Evolutionary conservation across 1,284 basidiomycete genomes (phyloP).

Genomic region (Ceratobasidium sp.): DNA sequence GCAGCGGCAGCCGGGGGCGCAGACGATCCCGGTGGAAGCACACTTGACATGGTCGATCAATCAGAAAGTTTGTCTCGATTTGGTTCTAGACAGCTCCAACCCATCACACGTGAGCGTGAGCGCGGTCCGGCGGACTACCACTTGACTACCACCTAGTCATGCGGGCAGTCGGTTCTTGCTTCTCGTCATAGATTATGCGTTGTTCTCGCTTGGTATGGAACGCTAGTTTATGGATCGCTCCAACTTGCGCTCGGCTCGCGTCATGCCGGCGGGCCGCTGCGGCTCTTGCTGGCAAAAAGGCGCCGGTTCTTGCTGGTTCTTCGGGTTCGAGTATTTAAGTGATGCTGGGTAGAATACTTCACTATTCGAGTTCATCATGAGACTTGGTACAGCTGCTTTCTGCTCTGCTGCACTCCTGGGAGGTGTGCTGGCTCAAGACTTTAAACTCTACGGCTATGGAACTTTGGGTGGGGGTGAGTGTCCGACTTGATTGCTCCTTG

Average conservation of each 20-base stretch:
- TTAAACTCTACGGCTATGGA: slow-evolving; percentile 30
- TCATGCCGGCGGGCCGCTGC: slow-evolving; percentile 10
- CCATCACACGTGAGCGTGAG: slow-evolving; percentile 15
- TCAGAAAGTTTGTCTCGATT: slow-evolving; percentile 20
- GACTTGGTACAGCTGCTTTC: slow-evolving; percentile 1
- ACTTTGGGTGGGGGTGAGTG: slow-evolving; percentile 25
- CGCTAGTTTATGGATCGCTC: background rate
- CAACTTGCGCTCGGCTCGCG: slow-evolving; percentile 6
- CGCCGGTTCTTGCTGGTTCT: background rate
- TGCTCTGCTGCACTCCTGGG: slow-evolving; percentile 15
- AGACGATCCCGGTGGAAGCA: slow-evolving; percentile 14
- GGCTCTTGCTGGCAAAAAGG: background rate
- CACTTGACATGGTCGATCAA: slow-evolving; percentile 33
- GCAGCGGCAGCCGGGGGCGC: slow-evolving; percentile 64
- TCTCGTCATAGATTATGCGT: slow-evolving; percentile 3
- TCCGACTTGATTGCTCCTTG: background rate
- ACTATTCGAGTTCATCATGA: background rate
- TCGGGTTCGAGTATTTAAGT: background rate
- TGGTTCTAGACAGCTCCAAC: slow-evolving; percentile 20
- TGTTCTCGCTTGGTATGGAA: slow-evolving; percentile 20
- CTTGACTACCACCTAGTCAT: slow-evolving; percentile 19
- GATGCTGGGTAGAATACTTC: background rate
- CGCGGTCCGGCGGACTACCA: background rate
- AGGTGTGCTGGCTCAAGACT: slow-evolving; percentile 28
- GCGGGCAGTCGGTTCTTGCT: slow-evolving; percentile 20